A percentile compares a stretch with the other conserved stretches of the same genome.
phyloP scores from a whole-genome alignment of 78 protist genomes.

The Dictyostelium capitatum region DNA sequence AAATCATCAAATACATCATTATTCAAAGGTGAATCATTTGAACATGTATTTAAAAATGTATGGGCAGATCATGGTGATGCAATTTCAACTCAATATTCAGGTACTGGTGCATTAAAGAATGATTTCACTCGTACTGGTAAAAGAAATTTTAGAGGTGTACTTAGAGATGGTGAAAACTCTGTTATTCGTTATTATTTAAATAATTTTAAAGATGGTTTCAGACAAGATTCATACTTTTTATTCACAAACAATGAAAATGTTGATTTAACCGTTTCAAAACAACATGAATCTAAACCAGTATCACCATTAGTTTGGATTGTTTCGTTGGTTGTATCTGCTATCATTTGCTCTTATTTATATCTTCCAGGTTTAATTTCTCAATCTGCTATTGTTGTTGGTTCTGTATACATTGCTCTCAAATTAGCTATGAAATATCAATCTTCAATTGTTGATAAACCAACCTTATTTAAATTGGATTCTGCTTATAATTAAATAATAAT shows the following conservation, averaged over 20 bases:
- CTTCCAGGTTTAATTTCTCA: slow-evolving; percentile 2
- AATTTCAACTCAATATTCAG: slow-evolving; percentile 75
- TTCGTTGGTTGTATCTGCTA: not conserved
- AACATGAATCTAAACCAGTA: slow-evolving; percentile 19
- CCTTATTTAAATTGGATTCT: slow-evolving; percentile 20
- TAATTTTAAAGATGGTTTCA: slow-evolving; percentile 78
- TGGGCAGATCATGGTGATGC: slow-evolving; percentile 88
- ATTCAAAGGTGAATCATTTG: not conserved
- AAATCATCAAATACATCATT: not conserved
- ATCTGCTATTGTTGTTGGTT: no score
- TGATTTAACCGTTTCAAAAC: not conserved
- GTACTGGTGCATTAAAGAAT: slow-evolving; percentile 87
- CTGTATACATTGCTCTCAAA: not conserved
- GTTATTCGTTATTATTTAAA: slow-evolving; percentile 64
- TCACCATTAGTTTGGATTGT: slow-evolving; percentile 29
- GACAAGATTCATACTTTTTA: slow-evolving; percentile 45
- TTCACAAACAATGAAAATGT: not conserved
- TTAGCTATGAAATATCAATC: slow-evolving; percentile 17
- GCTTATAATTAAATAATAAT: not conserved
- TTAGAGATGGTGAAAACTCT: slow-evolving; percentile 78
- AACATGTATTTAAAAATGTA: slow-evolving; percentile 30
- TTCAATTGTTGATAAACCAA: slow-evolving; percentile 44
- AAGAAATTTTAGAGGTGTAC: slow-evolving; percentile 47
- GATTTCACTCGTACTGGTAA: slow-evolving; percentile 84
- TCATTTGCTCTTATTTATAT: not conserved